phyloP scores from a whole-genome alignment of 768 basidiomycete genomes.

The Leccinum broughii region DNA sequence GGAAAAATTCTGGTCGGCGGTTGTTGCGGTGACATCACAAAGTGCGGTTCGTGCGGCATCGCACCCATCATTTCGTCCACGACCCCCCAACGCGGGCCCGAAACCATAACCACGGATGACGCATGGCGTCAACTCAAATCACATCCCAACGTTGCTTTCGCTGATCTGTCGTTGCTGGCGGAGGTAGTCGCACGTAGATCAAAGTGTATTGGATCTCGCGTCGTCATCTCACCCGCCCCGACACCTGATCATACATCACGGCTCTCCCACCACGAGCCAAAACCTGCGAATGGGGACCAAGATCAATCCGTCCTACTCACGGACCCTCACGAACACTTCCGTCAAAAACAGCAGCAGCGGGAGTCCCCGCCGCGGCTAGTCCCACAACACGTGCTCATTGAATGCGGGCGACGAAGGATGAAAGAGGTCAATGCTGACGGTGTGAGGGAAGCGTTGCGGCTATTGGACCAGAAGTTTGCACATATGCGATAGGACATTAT shows the following conservation, averaged over 20 bases:
- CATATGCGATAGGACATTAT: conserved; percentile 30
- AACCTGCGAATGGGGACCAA: conserved; percentile 28
- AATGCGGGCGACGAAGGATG: conserved; percentile 60
- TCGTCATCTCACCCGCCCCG: conserved; percentile 57
- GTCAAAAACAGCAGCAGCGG: conserved; percentile 41
- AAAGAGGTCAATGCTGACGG: conserved; percentile 72
- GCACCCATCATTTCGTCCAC: conserved; percentile 31
- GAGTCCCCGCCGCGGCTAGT: conserved; percentile 53
- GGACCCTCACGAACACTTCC: conserved; percentile 56
- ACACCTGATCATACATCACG: conserved; percentile 42
- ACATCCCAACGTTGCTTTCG: conserved; percentile 86
- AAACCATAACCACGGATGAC: conserved; percentile 75
- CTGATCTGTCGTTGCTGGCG: conserved; percentile 80
- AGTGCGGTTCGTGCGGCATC: conserved; percentile 33
- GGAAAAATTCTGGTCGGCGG: conserved; percentile 31
- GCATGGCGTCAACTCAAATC: conserved; percentile 85
- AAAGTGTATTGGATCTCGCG: conserved; percentile 69
- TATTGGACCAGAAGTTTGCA: conserved; percentile 67
- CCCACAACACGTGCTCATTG: conserved; percentile 59
- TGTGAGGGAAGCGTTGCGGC: conserved; percentile 70
- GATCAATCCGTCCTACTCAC: conserved; percentile 47
- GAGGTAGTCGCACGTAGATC: conserved; percentile 86
- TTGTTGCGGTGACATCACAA: conserved; percentile 40
- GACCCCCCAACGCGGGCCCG: conserved; percentile 28
- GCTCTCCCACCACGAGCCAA: conserved; percentile 14